phyloP scores from a whole-genome alignment of 306 rosid species.

The Casuarina glauca region DNA sequence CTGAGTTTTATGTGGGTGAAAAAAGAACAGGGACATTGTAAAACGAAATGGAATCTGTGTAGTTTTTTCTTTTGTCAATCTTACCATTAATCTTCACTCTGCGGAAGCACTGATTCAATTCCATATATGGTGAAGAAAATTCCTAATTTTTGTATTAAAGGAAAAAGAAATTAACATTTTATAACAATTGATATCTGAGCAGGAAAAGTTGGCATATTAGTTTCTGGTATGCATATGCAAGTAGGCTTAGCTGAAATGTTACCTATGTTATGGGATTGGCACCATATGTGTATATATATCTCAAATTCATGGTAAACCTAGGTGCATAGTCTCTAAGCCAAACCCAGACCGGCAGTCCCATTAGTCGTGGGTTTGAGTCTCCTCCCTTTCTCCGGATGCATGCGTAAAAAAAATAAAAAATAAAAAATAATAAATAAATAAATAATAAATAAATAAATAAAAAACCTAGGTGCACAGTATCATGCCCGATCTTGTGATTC shows the following conservation, averaged over 20 bases:
- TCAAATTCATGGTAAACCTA: not conserved
- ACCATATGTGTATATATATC: not conserved
- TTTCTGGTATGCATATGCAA: not conserved
- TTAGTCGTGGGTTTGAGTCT: too few species aligned
- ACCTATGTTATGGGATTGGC: slow-evolving; percentile 2
- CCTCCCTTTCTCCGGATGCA: too few species aligned
- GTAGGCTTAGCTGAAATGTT: slow-evolving; percentile 5
- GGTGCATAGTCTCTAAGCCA: too few species aligned
- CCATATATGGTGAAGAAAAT: slow-evolving; percentile 5
- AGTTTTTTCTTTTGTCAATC: slow-evolving; percentile 6
- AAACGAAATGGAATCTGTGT: not conserved
- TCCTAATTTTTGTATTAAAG: not conserved
- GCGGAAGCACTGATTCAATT: slow-evolving; percentile 14
- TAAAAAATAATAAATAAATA: too few species aligned
- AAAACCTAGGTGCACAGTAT: not conserved
- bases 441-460: too few species aligned
- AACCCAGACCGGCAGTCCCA: too few species aligned
- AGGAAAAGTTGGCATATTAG: not conserved
- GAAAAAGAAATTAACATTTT: not conserved
- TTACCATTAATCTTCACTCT: slow-evolving; percentile 19
- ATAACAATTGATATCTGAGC: not conserved
- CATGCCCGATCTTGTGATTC: slow-evolving; percentile 8
- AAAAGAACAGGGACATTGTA: not conserved
- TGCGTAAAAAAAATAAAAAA: too few species aligned
- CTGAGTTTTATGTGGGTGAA: slow-evolving; percentile 8